Evolutionary conservation across 371 early-diverging fungal genomes (phyloP).

Genomic region (Parasitella parasitica): DNA sequence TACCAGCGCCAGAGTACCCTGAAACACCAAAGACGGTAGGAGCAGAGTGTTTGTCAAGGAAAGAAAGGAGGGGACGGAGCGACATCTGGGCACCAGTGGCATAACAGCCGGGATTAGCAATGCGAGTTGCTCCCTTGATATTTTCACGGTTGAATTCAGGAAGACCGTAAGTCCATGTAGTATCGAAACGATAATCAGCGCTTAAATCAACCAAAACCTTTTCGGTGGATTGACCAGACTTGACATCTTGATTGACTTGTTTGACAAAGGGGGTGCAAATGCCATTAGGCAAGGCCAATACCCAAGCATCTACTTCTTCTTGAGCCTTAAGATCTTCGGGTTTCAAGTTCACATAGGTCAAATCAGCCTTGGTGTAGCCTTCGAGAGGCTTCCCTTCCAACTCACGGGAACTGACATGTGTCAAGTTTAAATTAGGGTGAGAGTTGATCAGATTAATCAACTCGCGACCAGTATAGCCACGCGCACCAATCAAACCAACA

Average conservation of each 20-base stretch:
- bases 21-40: conserved; percentile 94
- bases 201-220: conserved; percentile 85
- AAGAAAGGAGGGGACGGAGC: conserved; percentile 76
- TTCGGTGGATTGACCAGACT: conserved; percentile 45
- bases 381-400: conserved; percentile 82
- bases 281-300: conserved; percentile 94
- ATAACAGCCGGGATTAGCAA: conserved; percentile 97
- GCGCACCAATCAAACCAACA: conserved; percentile 94
- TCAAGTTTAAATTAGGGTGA: conserved; percentile 84
- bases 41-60: conserved; percentile 51
- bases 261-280: conserved; percentile 90
- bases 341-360: conserved; percentile 79
- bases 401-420: conserved; percentile 92
- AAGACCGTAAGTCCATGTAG: conserved; percentile 90
- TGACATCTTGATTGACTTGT: conserved; percentile 59
- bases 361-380: conserved; percentile 66
- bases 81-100: conserved; percentile 95
- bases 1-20: conserved; percentile 97
- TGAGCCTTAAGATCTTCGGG: conserved; percentile 69
- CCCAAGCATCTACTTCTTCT: conserved; percentile 88
- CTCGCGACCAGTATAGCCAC: conserved; percentile 95
- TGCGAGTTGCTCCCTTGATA: conserved; percentile 59
- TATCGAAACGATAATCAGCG: conserved; percentile 92
- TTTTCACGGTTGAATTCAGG: conserved; percentile 77
- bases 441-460: conserved; percentile 84